These are phyloP conservation scores for Mycena vulgaris DNA, from an alignment of 768 basidiomycete species.

Conservation along the genomic window DNA sequence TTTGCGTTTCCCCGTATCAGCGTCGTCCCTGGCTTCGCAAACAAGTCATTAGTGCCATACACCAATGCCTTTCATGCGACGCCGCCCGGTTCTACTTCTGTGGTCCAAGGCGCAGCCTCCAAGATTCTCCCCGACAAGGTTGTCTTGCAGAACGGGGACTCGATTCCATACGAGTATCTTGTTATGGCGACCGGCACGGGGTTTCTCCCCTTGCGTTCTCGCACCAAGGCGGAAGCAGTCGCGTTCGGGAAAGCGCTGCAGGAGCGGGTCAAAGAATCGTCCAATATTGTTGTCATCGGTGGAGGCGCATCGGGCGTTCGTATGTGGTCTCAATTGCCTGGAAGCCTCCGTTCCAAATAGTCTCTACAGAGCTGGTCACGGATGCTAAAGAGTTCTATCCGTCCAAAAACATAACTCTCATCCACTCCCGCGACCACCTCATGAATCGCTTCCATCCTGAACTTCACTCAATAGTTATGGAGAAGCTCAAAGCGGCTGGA, in stretches of 20 bases:
- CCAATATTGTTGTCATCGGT: slow-evolving; percentile 66
- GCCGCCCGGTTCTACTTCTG: slow-evolving; percentile 42
- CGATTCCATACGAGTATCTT: slow-evolving; percentile 51
- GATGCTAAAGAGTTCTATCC: slow-evolving; percentile 63
- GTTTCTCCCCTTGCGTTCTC: slow-evolving; percentile 29
- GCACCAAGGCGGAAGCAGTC: slow-evolving; percentile 46
- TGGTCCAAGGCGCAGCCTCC: slow-evolving; percentile 40
- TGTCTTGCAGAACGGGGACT: slow-evolving; percentile 39
- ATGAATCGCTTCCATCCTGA: slow-evolving; percentile 60
- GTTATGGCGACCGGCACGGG: slow-evolving; percentile 55
- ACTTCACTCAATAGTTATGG: slow-evolving; percentile 50
- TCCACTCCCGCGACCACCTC: slow-evolving; percentile 63
- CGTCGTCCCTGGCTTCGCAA: slow-evolving; percentile 42
- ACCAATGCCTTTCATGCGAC: slow-evolving; percentile 40
- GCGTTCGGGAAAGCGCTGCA: slow-evolving; percentile 47
- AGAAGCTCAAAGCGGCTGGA: slow-evolving; percentile 50
- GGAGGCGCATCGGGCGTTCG: slow-evolving; percentile 73
- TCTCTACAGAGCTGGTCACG: slow-evolving; percentile 58
- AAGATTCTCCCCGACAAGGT: slow-evolving; percentile 40
- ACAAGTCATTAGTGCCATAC: slow-evolving; percentile 54
- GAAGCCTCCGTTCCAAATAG: neutral
- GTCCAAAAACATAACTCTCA: slow-evolving; percentile 57
- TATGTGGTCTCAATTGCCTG: slow-evolving; percentile 45
- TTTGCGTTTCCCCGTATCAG: slow-evolving; percentile 53
- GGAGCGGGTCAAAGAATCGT: slow-evolving; percentile 49